Evolutionary conservation across 208 protist genomes (phyloP).

Genomic region (Entamoeba invadens): DNA sequence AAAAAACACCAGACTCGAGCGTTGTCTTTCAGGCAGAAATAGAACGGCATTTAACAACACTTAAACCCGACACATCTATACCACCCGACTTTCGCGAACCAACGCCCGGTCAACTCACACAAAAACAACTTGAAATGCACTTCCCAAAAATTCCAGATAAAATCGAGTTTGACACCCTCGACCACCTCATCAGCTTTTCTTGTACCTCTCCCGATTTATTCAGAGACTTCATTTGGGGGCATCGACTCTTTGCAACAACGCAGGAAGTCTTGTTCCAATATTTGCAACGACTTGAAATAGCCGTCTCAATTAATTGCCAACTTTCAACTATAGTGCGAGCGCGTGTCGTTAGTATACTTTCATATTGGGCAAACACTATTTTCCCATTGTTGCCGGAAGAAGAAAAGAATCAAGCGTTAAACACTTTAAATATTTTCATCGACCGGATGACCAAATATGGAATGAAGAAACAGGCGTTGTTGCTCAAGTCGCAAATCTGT

Average conservation of each 20-base stretch:
- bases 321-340: not conserved
- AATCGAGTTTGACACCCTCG: not conserved
- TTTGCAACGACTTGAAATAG: not conserved
- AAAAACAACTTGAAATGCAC: not conserved
- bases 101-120: not conserved
- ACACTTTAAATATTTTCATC: not conserved
- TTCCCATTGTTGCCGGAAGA: not conserved
- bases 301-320: not conserved
- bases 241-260: not conserved
- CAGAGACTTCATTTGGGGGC: not conserved
- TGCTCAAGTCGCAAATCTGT: not conserved
- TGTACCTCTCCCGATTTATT: not conserved
- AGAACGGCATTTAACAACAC: no score
- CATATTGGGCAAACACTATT: not conserved
- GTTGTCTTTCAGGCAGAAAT: no score
- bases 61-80: no score
- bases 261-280: not conserved
- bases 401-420: not conserved
- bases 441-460: not conserved
- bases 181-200: not conserved
- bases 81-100: not conserved
- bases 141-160: not conserved
- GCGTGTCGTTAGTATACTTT: not conserved
- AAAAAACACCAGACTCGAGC: no score
- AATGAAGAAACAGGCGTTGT: not conserved